phyloP scores from a whole-genome alignment of 768 basidiomycete genomes.

The Lactarius tabidus region DNA sequence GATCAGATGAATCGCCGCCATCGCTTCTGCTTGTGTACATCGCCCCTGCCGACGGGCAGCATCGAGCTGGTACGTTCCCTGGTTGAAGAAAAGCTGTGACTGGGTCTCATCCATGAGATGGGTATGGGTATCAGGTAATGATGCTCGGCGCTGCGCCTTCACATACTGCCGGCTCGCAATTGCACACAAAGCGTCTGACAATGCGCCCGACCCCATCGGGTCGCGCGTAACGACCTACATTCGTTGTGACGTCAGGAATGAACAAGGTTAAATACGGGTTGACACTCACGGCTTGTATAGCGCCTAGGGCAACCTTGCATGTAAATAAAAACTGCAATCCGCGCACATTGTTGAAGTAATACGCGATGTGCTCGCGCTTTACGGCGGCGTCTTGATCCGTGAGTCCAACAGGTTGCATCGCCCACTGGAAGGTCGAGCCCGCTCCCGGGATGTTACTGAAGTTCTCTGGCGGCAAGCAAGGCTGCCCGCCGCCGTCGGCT shows the following conservation, averaged over 20 bases:
- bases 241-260: constrained; percentile 5
- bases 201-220: constrained; percentile 15
- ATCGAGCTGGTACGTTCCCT: constrained; percentile 24
- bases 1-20: constrained; percentile 75
- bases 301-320: constrained; percentile 55
- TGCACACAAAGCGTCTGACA: constrained; percentile 24
- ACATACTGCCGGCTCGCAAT: constrained; percentile 23
- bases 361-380: constrained; percentile 41
- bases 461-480: constrained; percentile 15
- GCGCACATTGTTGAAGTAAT: constrained; percentile 72
- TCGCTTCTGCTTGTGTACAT: constrained; percentile 58
- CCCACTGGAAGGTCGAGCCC: constrained; percentile 11
- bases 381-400: constrained; percentile 22
- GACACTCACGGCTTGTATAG: constrained; percentile 58
- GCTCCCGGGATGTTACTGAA: constrained; percentile 21
- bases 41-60: constrained; percentile 22
- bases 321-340: constrained; percentile 64
- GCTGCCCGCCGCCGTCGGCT: constrained; percentile 1
- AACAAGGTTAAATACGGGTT: constrained; percentile 7
- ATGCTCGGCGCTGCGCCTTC: constrained; percentile 19
- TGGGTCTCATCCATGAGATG: constrained; percentile 16
- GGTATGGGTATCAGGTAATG: constrained; percentile 8
- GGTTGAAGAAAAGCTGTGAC: constrained; percentile 23
- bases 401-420: constrained; percentile 17
- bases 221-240: constrained; percentile 18